A percentile compares a stretch with the other conserved stretches of the same genome.
These are phyloP conservation scores for Rhizomucor miehei DNA, from an alignment of 371 early-diverging fungal genomes.

Conservation along the genomic window DNA sequence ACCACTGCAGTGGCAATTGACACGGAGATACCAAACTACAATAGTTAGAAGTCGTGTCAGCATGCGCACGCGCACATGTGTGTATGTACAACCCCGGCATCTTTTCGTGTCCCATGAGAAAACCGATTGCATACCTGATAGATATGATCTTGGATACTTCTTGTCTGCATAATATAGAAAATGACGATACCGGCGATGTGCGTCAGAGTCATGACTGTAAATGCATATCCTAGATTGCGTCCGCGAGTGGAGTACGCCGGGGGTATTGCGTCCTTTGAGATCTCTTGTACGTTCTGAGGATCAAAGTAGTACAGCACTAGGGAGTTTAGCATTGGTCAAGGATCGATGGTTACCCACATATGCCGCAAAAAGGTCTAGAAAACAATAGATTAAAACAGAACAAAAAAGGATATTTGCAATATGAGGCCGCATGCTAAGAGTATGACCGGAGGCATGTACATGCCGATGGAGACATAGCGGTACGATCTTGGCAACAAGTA, in stretches of 20 bases:
- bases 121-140: too few species aligned
- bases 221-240: constrained; percentile 28
- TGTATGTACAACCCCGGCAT: neutral
- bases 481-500: constrained; percentile 80
- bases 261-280: neutral
- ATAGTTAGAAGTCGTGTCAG: too few species aligned
- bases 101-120: neutral
- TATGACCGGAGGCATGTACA: constrained; percentile 84
- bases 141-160: neutral
- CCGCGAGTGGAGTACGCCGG: constrained; percentile 33
- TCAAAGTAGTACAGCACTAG: constrained; percentile 42
- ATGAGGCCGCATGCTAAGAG: constrained; percentile 66
- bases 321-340: constrained; percentile 38
- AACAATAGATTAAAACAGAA: constrained; percentile 11
- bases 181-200: constrained; percentile 34
- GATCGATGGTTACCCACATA: constrained; percentile 12
- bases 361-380: neutral
- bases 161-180: constrained; percentile 35
- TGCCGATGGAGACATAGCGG: constrained; percentile 83
- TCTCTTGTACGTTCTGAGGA: constrained; percentile 11
- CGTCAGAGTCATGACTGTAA: constrained; percentile 27
- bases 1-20: neutral
- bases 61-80: too few species aligned
- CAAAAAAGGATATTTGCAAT: constrained; percentile 53
- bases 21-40: constrained; percentile 1